Base-by-base conservation (phyloP, 2,329 filamentous ascomycete species). In the Aspergillus fischeri region DNA sequence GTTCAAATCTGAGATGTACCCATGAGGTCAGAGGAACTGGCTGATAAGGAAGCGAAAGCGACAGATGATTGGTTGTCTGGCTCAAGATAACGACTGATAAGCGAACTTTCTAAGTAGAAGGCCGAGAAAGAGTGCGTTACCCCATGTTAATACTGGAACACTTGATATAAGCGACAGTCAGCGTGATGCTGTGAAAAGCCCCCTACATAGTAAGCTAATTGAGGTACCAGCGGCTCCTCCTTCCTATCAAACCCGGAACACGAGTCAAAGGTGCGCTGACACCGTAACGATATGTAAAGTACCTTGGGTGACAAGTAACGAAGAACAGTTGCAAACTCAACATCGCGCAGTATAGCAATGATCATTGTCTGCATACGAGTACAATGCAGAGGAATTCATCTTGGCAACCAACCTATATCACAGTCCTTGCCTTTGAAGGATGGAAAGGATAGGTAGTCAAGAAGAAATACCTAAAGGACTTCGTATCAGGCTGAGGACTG, bases 401-500 rank as follows among this genome's bases (percentile, higher is more conserved):
- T 38, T 17, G 4, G 32, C 32, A 17, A 17, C 32, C 14, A 6
- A 38, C 2, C 14, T 35, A 38, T 38, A 38, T 38, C 32, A 38
- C 14, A 38, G 3, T 17, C 3, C 32, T 38, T 38, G 14, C 14
- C 29, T 7, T 38, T 38, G 14, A 38, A 38, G 32, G 14, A 17
- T 17, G 14, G 32, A 14, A 6, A 38, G 14, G 14, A 17, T 38
- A 17, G 1, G 17, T 38, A 17, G 2, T 38, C 17, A 17, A 38
- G 32, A 17, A 35, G 11, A 38, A 17, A 38, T 32, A 17, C 32
- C 14, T 35, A 17, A 17, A 17, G 32, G 14, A 6, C 32, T 17
- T n/a, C 6, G 14, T 38, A 27, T 42, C 35, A 24, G 32, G 45
- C 51, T 56, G 61, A 59, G 62, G 62, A 56, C 41, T 29, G 24